Conservation (phyloP, 2,329 filamentous ascomycete species). For the Stachybotrys echinatus region DNA sequence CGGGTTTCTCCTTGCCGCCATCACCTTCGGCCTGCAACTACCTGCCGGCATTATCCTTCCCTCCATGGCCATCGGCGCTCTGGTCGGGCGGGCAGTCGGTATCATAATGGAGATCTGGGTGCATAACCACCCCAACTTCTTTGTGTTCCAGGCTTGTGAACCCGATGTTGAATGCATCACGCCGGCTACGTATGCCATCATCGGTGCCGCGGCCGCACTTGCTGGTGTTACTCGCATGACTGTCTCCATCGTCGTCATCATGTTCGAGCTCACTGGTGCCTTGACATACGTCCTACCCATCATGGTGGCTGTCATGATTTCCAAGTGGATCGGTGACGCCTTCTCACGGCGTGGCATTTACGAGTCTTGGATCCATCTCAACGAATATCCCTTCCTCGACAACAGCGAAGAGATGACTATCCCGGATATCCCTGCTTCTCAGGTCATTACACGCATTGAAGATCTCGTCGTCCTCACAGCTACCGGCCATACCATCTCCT, state of each 20-base stretch:
- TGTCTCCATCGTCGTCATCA: conserved; percentile 97
- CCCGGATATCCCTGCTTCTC: conserved; percentile 78
- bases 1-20: conserved; percentile 76
- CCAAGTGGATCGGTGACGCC: conserved; percentile 96
- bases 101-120: conserved; percentile 89
- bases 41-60: conserved; percentile 94
- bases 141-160: conserved; percentile 75
- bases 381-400: conserved; percentile 92
- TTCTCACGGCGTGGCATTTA: conserved; percentile 93
- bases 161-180: conserved; percentile 85
- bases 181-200: conserved; percentile 92
- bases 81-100: conserved; percentile 83
- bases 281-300: conserved; percentile 95
- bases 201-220: conserved; percentile 90
- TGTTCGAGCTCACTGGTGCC: conserved; percentile 97
- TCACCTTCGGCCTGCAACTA: conserved; percentile 92
- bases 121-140: conserved; percentile 66
- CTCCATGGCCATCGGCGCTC: conserved; percentile 90
- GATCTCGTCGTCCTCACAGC: conserved; percentile 85
- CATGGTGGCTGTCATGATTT: conserved; percentile 98
- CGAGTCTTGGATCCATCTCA: conserved; percentile 95
- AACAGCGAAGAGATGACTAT: conserved; percentile 77
- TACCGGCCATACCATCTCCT: conserved; percentile 79
- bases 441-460: conserved; percentile 89
- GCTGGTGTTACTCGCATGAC: conserved; percentile 94